phyloP scores from a whole-genome alignment of 73 alveolate species.

The Paramecium bursaria region DNA sequence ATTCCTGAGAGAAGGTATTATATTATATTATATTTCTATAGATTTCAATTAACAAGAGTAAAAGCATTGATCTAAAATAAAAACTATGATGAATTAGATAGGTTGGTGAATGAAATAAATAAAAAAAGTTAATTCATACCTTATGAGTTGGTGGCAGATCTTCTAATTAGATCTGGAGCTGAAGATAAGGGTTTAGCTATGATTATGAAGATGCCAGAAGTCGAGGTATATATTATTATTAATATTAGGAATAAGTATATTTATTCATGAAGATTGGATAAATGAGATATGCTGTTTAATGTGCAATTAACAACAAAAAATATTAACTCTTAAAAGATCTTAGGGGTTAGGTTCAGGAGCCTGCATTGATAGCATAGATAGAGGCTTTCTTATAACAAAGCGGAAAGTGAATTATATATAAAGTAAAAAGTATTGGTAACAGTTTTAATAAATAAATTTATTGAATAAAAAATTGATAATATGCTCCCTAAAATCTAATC shows the following conservation, averaged over 20 bases:
- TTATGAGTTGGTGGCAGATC: slow-evolving; percentile 67
- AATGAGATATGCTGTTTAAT: slow-evolving; percentile 28
- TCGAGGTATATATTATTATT: slow-evolving; percentile 38
- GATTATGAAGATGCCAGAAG: slow-evolving; percentile 67
- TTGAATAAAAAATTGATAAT: slow-evolving; percentile 19
- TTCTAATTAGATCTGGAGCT: slow-evolving; percentile 57
- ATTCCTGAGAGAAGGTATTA: slow-evolving; percentile 66
- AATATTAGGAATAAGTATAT: slow-evolving; percentile 42
- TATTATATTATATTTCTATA: neutral
- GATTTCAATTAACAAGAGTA: slow-evolving; percentile 53
- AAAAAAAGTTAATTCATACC: slow-evolving; percentile 54
- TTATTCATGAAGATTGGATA: slow-evolving; percentile 41
- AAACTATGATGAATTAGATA: slow-evolving; percentile 54
- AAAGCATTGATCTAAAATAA: slow-evolving; percentile 36
- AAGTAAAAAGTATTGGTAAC: too few species aligned
- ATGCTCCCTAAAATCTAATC: slow-evolving; percentile 67
- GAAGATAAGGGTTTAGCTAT: slow-evolving; percentile 60
- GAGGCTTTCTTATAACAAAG: slow-evolving; percentile 20
- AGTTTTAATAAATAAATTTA: too few species aligned
- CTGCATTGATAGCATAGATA: neutral
- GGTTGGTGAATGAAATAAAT: slow-evolving; percentile 56
- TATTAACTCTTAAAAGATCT: slow-evolving; percentile 3
- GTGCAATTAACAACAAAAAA: slow-evolving; percentile 33
- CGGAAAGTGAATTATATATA: too few species aligned
- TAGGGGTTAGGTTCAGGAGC: slow-evolving; percentile 19